Conservation (phyloP, 2,329 filamentous ascomycete genomes). For the Aspergillus alliaceus region DNA sequence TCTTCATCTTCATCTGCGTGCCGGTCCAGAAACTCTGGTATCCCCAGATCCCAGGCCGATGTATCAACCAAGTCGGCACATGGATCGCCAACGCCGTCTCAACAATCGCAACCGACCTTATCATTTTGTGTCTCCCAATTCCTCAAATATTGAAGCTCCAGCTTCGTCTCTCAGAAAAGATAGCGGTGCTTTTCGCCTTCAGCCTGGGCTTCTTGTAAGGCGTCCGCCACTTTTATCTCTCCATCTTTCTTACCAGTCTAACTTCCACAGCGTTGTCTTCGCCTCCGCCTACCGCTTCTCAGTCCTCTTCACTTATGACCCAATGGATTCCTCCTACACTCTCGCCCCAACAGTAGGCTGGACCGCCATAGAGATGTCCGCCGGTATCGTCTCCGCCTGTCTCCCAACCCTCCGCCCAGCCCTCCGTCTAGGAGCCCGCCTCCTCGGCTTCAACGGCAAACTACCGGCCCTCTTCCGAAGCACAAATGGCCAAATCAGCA, state of each 20-base stretch:
- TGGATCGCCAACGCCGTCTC: slow-evolving; percentile 27
- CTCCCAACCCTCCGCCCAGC: slow-evolving; percentile 28
- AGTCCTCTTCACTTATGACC: slow-evolving; percentile 26
- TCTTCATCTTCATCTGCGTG: slow-evolving; percentile 31
- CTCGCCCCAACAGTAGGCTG: slow-evolving; percentile 29
- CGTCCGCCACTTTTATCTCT: neutral
- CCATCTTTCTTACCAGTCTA: neutral
- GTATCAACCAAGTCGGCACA: slow-evolving; percentile 29
- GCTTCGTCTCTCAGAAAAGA: slow-evolving; percentile 20
- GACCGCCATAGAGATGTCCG: slow-evolving; percentile 31
- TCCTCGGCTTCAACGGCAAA: slow-evolving; percentile 16
- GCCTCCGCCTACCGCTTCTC: slow-evolving; percentile 27
- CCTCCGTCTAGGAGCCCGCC: slow-evolving; percentile 18
- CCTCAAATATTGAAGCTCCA: slow-evolving; percentile 31
- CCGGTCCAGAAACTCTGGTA: slow-evolving; percentile 31
- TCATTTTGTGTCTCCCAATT: slow-evolving; percentile 25
- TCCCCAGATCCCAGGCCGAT: slow-evolving; percentile 23
- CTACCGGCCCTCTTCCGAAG: slow-evolving; percentile 16
- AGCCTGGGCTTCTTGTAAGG: slow-evolving; percentile 25
- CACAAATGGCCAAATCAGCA: slow-evolving; percentile 2
- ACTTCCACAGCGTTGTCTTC: slow-evolving; percentile 24
- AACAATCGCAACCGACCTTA: slow-evolving; percentile 26
- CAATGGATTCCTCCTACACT: slow-evolving; percentile 25
- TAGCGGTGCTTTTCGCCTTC: slow-evolving; percentile 23
- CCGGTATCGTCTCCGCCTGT: slow-evolving; percentile 29